These are phyloP conservation scores for Pyrus pyrifolia DNA, from an alignment of 306 rosid genomes.

Conservation along the genomic window DNA sequence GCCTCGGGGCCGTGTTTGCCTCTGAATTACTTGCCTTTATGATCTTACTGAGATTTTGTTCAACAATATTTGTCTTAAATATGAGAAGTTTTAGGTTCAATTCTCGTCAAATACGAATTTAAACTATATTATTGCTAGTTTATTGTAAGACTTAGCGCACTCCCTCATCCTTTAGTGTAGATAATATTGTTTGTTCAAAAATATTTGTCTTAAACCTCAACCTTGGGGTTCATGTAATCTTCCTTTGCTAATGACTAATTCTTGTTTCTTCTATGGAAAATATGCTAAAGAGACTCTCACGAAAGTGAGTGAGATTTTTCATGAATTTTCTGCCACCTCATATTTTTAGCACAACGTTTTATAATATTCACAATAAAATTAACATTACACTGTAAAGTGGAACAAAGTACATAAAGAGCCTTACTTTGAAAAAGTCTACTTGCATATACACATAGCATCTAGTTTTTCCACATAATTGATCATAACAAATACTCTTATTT, in stretches of 20 bases:
- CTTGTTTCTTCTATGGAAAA: background rate
- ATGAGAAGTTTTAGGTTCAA: too few species aligned
- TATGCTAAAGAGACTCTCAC: too few species aligned
- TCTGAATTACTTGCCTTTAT: background rate
- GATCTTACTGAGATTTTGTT: background rate
- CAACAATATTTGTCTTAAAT: background rate
- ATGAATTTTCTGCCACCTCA: too few species aligned
- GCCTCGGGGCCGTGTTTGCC: constrained; percentile 7
- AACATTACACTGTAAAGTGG: too few species aligned
- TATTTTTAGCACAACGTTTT: too few species aligned
- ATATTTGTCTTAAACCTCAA: background rate
- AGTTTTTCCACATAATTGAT: background rate
- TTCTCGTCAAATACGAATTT: rapidly evolving
- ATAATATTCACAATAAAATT: too few species aligned
- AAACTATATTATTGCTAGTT: too few species aligned
- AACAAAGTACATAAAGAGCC: too few species aligned
- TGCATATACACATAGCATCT: background rate
- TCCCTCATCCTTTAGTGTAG: too few species aligned
- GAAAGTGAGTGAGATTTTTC: too few species aligned
- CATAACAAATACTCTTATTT: background rate
- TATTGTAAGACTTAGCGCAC: too few species aligned
- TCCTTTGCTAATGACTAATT: background rate
- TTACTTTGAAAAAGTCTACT: too few species aligned
- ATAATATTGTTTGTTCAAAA: background rate
- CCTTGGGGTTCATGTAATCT: background rate